A percentile compares a stretch with the other conserved stretches of the same genome.
Conservation (phyloP, 2,329 filamentous ascomycete genomes). For the Xenoacremonium recifei region DNA sequence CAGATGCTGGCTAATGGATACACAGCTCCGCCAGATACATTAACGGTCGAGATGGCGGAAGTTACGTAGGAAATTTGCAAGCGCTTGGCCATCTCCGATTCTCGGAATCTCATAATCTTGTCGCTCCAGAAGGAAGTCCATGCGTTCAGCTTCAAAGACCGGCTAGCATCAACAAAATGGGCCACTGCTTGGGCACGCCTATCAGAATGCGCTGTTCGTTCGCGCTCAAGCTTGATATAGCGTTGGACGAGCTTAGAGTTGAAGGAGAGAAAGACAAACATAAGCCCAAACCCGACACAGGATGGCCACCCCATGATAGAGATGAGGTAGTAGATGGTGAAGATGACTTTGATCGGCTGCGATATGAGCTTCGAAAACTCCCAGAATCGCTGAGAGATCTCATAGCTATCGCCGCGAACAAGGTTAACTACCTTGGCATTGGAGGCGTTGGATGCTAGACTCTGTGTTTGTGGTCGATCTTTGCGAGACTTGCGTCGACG, state of each 20-base stretch:
- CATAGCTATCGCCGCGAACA: constrained; percentile 79
- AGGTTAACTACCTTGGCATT: constrained; percentile 91
- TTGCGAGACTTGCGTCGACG: constrained; percentile 11
- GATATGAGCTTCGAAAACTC: constrained; percentile 76
- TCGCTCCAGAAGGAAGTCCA: constrained; percentile 37
- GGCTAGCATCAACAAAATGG: constrained; percentile 83
- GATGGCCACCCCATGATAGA: constrained; percentile 79
- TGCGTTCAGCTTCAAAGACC: constrained; percentile 54
- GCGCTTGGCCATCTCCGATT: constrained; percentile 35
- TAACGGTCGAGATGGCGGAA: constrained; percentile 62
- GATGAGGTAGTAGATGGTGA: constrained; percentile 64
- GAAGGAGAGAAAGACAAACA: constrained; percentile 65
- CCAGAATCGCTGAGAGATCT: constrained; percentile 83
- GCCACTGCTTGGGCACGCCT: constrained; percentile 75
- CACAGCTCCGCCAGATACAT: constrained; percentile 67
- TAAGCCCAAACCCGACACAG: constrained; percentile 68
- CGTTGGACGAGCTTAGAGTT: constrained; percentile 67
- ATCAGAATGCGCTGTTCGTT: constrained; percentile 73
- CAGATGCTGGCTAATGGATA: constrained; percentile 82
- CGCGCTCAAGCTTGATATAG: constrained; percentile 67
- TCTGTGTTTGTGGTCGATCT: constrained; percentile 9
- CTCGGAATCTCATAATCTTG: constrained; percentile 35
- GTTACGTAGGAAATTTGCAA: constrained; percentile 34
- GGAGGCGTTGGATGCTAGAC: constrained; percentile 53
- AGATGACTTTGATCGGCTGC: constrained; percentile 72